Percentiles rank a stretch among this genome's conserved stretches.
phyloP scores from a whole-genome alignment of 1,284 basidiomycete species.

The Pseudozyma hubeiensis region DNA sequence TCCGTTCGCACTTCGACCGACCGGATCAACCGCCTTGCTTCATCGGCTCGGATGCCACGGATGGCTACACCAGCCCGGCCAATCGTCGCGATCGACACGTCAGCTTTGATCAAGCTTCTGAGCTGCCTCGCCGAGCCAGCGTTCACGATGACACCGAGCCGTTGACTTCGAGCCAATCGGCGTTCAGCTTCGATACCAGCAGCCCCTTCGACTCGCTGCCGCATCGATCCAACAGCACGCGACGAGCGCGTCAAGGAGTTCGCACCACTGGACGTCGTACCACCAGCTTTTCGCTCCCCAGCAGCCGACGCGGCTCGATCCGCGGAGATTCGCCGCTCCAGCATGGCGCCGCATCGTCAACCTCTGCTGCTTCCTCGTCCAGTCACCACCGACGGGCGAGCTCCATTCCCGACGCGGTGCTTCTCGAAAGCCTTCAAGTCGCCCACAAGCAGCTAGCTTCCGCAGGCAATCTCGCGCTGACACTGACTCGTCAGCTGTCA shows the following conservation, averaged over 20 bases:
- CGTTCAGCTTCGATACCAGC: conserved; percentile 23
- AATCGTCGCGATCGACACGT: conserved; percentile 34
- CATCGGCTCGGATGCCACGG: conserved; percentile 2
- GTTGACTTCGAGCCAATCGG: conserved; percentile 20
- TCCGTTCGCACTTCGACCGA: conserved; percentile 42
- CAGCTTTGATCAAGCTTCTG: conserved; percentile 37
- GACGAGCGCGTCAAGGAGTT: conserved; percentile 34
- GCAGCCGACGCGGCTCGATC: conserved; percentile 49
- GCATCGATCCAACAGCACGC: conserved; percentile 42
- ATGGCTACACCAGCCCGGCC: conserved; percentile 3
- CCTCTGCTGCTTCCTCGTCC: neutral
- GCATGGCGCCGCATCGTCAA: neutral
- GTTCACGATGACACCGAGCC: conserved; percentile 19
- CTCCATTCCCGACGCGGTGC: conserved; percentile 41
- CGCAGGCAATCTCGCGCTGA: conserved; percentile 54
- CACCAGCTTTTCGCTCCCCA: conserved; percentile 48
- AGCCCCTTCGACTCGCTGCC: conserved; percentile 38
- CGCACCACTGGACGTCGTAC: conserved; percentile 22
- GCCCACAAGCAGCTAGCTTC: conserved; percentile 58
- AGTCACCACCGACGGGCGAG: conserved; percentile 20
- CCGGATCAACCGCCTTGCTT: conserved; percentile 23
- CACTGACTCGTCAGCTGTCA: conserved; percentile 56
- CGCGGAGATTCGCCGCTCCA: conserved; percentile 26
- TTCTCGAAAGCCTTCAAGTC: conserved; percentile 51
- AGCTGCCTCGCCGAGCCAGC: conserved; percentile 15